Percentiles rank a stretch among this genome's conserved stretches.
Conservation (phyloP, 352 stramenopile genomes). For the Pythium aquatile region DNA sequence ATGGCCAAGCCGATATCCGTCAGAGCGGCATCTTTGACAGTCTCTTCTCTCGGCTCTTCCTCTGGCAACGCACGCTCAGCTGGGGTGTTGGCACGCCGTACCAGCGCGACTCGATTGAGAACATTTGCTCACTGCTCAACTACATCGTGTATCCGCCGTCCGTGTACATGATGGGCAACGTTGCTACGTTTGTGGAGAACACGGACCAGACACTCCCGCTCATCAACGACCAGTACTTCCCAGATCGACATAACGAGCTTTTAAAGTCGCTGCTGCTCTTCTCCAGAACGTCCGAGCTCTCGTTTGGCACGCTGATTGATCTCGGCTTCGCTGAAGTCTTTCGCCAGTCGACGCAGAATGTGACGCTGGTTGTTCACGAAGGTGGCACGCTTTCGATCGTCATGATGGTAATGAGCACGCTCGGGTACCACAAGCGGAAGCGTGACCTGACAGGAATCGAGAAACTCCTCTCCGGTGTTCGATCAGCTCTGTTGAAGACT, state of each 20-base stretch:
- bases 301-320: slow-evolving; percentile 74
- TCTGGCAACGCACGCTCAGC: slow-evolving; percentile 79
- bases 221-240: slow-evolving; percentile 82
- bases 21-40: slow-evolving; percentile 74
- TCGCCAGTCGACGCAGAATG: slow-evolving; percentile 63
- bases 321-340: slow-evolving; percentile 79
- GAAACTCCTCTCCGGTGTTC: slow-evolving; percentile 45
- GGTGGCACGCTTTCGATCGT: slow-evolving; percentile 80
- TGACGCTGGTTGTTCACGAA: slow-evolving; percentile 66
- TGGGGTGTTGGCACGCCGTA: slow-evolving; percentile 83
- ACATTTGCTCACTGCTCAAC: slow-evolving; percentile 82
- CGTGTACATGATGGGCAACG: slow-evolving; percentile 83
- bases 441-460: slow-evolving; percentile 77
- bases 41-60: slow-evolving; percentile 73
- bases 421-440: slow-evolving; percentile 84
- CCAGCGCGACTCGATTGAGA: slow-evolving; percentile 85
- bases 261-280: slow-evolving; percentile 80
- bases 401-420: slow-evolving; percentile 84
- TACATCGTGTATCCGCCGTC: slow-evolving; percentile 86
- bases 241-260: slow-evolving; percentile 75
- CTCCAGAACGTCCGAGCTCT: slow-evolving; percentile 56
- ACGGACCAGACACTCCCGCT: slow-evolving; percentile 78
- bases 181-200: slow-evolving; percentile 84
- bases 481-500: slow-evolving; percentile 43
- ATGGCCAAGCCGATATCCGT: slow-evolving; percentile 56